Evolutionary conservation across 176 grass and related monocot species (phyloP), one percentile per base, ranked within the genome.

Genomic region (Secale cereale): DNA sequence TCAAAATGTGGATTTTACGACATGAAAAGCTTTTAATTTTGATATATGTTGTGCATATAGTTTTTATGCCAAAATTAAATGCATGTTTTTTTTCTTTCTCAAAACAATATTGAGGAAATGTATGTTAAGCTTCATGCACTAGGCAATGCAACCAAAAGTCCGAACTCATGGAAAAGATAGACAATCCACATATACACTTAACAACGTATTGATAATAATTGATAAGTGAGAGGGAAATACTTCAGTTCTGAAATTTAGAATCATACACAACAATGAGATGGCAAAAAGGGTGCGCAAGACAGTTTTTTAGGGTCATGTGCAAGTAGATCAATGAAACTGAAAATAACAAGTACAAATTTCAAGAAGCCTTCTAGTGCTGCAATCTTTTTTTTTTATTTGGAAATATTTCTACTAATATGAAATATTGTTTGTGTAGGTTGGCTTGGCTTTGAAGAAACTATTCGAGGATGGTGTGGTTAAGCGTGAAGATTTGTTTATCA

Each of bases 401-500:
- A 75, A 67, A 27, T 59, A 43, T 71, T 13, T 13, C 52, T 80
- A n/a, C 54, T 62, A 63, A 74, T 76, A 16, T 68, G 17, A 52
- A 75, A 77, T 60, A 10, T 17, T 70, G 11, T 3, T 6, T 15
- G 70, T 70, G 32, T 90, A 97, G 94, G 43, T 94, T 65, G 94
- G 94, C n/a, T 73, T 88, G 40, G 89, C 91, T 78, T 76, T 97
- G 59, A 97, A 94, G 76, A 92, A 82, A 83, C 60, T 97, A 27
- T 88, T 97, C 80, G 80, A 85, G 29, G 87, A 97, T 40, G 89
- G 89, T 35, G 39, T 90, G 20, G 87, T 90, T 59, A 94, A 92
- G 82, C 94, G 94, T 81, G 88, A 87, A 70, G 89, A 94, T 52
- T 54, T 97, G 76, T 97, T 93, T 74, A 86, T 97, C 87, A 97